Percentiles rank a stretch among this genome's conserved stretches.
These are phyloP conservation scores for Carpinus fangiana DNA, from an alignment of 306 rosid genomes.

Conservation along the genomic window DNA sequence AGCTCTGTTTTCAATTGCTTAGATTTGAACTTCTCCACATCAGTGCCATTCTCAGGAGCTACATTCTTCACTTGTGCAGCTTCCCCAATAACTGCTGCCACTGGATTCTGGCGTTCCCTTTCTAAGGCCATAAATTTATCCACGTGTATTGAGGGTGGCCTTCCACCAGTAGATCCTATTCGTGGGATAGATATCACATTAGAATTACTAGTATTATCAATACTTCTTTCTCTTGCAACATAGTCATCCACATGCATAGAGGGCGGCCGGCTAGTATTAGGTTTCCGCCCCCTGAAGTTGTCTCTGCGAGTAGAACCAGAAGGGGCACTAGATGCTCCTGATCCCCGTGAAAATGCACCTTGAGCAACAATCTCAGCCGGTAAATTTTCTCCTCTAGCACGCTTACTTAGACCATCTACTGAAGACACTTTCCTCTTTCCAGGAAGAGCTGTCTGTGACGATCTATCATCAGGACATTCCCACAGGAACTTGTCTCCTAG, in stretches of 20 bases:
- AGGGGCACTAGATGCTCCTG: constrained; percentile 54
- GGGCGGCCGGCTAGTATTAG: constrained; percentile 98
- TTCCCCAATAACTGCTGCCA: constrained; percentile 71
- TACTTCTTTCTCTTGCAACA: constrained; percentile 93
- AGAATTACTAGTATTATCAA: constrained; percentile 67
- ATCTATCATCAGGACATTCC: constrained; percentile 96
- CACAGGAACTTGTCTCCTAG: constrained; percentile 81
- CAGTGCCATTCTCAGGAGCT: constrained; percentile 50
- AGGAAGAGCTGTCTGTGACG: constrained; percentile 53
- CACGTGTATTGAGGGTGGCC: constrained; percentile 98
- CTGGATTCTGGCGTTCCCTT: constrained; percentile 94
- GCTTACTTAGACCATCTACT: constrained; percentile 71
- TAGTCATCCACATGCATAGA: constrained; percentile 99
- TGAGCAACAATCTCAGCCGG: constrained; percentile 61
- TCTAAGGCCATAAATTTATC: constrained; percentile 98
- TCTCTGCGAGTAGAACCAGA: constrained; percentile 95
- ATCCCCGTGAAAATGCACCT: constrained; percentile 67
- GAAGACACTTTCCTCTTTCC: constrained; percentile 67
- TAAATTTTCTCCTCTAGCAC: constrained; percentile 80
- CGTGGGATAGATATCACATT: constrained; percentile 82
- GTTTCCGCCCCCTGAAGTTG: constrained; percentile 94
- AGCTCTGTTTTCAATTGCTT: constrained; percentile 79
- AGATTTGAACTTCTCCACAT: constrained; percentile 70
- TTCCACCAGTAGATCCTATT: constrained; percentile 86
- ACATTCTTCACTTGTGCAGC: constrained; percentile 59